Evolutionary conservation across 768 basidiomycete genomes (phyloP).

Genomic region (Mycena leptocephala): DNA sequence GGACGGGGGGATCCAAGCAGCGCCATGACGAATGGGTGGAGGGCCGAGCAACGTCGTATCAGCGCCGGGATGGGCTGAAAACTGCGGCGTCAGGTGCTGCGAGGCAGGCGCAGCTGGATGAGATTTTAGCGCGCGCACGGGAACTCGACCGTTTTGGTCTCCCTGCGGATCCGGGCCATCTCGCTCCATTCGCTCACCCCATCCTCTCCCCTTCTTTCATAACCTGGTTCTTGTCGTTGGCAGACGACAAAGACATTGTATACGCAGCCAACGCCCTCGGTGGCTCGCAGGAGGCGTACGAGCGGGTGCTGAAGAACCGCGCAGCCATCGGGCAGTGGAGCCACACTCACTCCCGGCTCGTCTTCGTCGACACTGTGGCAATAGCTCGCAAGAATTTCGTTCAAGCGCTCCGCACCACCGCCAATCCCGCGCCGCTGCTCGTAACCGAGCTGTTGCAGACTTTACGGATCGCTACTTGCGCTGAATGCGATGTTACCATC

Average conservation of each 20-base stretch:
- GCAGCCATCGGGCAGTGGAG: not conserved
- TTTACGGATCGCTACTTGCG: not conserved
- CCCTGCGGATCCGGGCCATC: not conserved
- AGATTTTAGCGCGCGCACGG: not conserved
- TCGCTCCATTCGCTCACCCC: not conserved
- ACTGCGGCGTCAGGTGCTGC: not conserved
- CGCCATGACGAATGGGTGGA: not conserved
- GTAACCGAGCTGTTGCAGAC: not conserved
- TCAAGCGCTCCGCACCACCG: not conserved
- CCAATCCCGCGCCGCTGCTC: not conserved
- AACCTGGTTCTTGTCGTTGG: not conserved
- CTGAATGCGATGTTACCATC: not conserved
- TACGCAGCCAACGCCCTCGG: not conserved
- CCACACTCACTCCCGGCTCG: not conserved
- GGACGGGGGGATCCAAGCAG: not conserved
- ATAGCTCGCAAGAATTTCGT: not conserved
- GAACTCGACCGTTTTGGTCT: not conserved
- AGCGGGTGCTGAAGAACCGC: not conserved
- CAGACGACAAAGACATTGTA: not conserved
- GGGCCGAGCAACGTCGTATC: not conserved
- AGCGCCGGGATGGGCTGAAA: not conserved
- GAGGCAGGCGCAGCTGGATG: not conserved
- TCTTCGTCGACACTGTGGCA: not conserved
- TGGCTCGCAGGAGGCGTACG: not conserved
- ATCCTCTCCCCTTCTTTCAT: not conserved